Evolutionary conservation across 495 filamentous ascomycete species (phyloP).

Genomic region (Aspergillus nidulans): DNA sequence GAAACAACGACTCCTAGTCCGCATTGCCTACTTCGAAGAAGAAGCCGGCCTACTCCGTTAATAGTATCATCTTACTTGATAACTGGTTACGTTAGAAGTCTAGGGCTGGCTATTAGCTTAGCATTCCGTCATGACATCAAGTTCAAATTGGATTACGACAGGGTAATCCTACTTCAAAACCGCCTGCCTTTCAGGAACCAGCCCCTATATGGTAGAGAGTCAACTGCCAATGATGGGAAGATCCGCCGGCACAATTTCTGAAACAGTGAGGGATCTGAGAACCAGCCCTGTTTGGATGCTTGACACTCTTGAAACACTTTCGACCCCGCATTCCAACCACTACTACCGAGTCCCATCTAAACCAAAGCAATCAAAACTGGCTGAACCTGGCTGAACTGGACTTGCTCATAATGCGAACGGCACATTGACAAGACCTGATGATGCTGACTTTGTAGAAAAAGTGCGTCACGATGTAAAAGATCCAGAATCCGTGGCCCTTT

Average conservation of each 20-base stretch:
- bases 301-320: slow-evolving; percentile 20
- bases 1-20: not conserved
- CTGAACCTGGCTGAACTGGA: not conserved
- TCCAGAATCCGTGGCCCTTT: no score
- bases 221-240: slow-evolving; percentile 3
- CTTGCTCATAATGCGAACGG: no score
- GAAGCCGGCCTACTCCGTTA: no score
- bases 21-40: no score
- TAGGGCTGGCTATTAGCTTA: not conserved
- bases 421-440: no score
- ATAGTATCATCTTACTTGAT: no score
- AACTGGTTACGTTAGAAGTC: no score
- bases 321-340: slow-evolving; percentile 23
- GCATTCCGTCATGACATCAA: not conserved
- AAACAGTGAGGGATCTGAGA: slow-evolving; percentile 14
- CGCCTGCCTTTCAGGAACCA: not conserved
- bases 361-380: not conserved
- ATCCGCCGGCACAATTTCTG: slow-evolving; percentile 1
- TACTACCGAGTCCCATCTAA: not conserved
- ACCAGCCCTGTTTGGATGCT: slow-evolving; percentile 9
- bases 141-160: slow-evolving; percentile 5
- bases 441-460: no score
- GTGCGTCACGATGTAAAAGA: no score
- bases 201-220: not conserved
- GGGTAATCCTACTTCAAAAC: not conserved